These are phyloP conservation scores for Lactifluus pinguis DNA, from an alignment of 768 basidiomycete genomes.

Conservation along the genomic window DNA sequence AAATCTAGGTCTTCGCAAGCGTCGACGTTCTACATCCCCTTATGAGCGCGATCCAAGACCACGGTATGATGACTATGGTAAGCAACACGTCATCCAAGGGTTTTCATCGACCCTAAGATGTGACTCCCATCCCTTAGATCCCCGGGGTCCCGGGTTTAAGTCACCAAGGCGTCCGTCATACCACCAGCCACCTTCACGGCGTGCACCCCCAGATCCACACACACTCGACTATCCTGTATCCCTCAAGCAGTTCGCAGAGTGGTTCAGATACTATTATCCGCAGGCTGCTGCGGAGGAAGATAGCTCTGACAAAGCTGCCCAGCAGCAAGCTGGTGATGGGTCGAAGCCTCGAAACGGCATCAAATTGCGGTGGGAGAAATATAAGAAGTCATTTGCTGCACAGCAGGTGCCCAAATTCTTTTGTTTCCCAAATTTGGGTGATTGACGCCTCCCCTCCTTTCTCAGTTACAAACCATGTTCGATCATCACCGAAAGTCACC, in stretches of 20 bases:
- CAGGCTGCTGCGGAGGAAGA: slow-evolving; percentile 78
- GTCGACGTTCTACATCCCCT: slow-evolving; percentile 70
- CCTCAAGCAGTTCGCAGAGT: slow-evolving; percentile 79
- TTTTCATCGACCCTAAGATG: slow-evolving; percentile 14
- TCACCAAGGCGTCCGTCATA: slow-evolving; percentile 54
- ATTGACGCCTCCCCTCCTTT: background rate
- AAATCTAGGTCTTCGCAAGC: slow-evolving; percentile 52
- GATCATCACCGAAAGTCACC: slow-evolving; percentile 92
- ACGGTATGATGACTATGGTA: slow-evolving; percentile 80
- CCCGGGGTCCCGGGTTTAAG: slow-evolving; percentile 54
- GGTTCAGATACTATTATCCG: slow-evolving; percentile 73
- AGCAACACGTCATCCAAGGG: slow-evolving; percentile 18
- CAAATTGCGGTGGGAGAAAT: slow-evolving; percentile 81
- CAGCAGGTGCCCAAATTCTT: slow-evolving; percentile 58
- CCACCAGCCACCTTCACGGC: slow-evolving; percentile 35
- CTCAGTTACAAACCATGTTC: slow-evolving; percentile 88
- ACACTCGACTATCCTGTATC: slow-evolving; percentile 74
- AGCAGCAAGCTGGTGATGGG: slow-evolving; percentile 75
- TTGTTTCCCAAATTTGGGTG: background rate
- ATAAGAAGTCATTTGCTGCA: slow-evolving; percentile 83
- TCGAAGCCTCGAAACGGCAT: slow-evolving; percentile 80
- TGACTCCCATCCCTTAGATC: slow-evolving; percentile 46
- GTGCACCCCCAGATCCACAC: slow-evolving; percentile 70
- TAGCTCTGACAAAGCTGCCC: slow-evolving; percentile 72
- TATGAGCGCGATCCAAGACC: slow-evolving; percentile 78